A percentile compares a stretch with the other conserved stretches of the same genome.
Conservation (phyloP, 2,329 filamentous ascomycete species). For the Graphilbum ipis-grandicollis region DNA sequence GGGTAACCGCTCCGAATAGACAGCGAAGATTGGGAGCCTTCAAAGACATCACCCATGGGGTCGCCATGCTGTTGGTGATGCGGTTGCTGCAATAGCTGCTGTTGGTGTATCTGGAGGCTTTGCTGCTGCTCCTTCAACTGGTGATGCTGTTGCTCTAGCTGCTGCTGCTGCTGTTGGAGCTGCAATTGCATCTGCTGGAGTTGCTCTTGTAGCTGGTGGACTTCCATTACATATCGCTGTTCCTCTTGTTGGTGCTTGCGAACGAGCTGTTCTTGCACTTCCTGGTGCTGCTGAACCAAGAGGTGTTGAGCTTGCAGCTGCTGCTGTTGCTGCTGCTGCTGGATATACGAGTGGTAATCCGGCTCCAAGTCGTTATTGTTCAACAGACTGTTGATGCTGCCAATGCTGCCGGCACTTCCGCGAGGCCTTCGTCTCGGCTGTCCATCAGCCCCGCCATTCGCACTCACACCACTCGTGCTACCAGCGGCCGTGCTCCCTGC, state of each 20-base stretch:
- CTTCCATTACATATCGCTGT: not conserved
- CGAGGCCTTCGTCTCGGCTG: not conserved
- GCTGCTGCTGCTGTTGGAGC: not conserved
- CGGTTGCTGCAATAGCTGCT: not conserved
- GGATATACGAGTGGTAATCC: conserved; percentile 5
- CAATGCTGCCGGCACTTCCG: conserved; percentile 3
- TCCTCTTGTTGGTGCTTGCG: no score
- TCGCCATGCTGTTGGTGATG: not conserved
- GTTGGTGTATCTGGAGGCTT: not conserved
- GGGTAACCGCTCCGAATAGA: not conserved
- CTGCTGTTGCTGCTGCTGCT: conserved; percentile 1
- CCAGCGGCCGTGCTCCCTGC: not conserved
- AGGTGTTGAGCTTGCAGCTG: not conserved
- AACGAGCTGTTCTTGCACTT: not conserved
- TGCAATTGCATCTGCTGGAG: not conserved
- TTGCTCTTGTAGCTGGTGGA: not conserved
- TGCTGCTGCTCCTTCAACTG: not conserved
- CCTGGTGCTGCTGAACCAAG: not conserved
- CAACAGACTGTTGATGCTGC: conserved; percentile 9
- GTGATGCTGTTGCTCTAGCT: not conserved
- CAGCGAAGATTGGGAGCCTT: not conserved
- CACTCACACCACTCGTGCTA: not conserved
- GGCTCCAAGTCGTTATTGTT: conserved; percentile 7
- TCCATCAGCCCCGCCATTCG: not conserved
- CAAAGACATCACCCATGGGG: not conserved